Conservation (phyloP, 345 rosid species). For the Acer saccharum region DNA sequence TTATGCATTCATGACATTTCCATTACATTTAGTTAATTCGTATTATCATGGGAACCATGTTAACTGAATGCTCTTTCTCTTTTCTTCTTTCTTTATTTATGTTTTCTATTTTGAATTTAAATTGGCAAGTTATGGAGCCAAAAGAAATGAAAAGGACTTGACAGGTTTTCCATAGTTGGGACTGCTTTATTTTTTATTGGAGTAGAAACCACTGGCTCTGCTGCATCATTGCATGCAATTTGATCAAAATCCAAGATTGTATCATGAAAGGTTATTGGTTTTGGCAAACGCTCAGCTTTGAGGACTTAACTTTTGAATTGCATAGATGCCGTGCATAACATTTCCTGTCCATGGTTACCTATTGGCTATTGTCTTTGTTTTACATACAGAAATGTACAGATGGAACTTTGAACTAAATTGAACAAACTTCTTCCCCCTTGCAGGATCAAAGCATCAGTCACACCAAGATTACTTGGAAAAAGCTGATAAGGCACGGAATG, state of each 20-base stretch:
- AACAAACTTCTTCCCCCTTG: slow-evolving; percentile 17
- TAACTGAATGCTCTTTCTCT: neutral
- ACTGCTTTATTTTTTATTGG: neutral
- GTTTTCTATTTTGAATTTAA: neutral
- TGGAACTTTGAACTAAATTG: slow-evolving; percentile 4
- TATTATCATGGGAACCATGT: neutral
- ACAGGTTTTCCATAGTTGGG: neutral
- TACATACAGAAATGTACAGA: neutral
- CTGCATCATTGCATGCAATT: neutral
- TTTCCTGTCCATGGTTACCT: neutral
- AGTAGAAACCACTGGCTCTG: neutral
- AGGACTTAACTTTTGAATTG: neutral
- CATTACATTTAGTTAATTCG: neutral
- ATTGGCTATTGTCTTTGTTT: neutral
- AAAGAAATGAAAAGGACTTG: too few relatives aligned
- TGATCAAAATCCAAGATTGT: neutral
- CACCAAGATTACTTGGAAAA: slow-evolving; percentile 98
- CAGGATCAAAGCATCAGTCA: slow-evolving; percentile 83
- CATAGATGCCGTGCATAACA: neutral
- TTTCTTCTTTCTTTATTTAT: too few relatives aligned
- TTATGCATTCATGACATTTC: neutral
- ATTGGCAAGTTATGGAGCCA: neutral
- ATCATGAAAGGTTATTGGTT: neutral
- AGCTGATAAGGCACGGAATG: slow-evolving; percentile 83
- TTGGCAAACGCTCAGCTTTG: neutral